Base-by-base conservation (phyloP, 768 basidiomycete species). In the Jaapia argillacea region DNA sequence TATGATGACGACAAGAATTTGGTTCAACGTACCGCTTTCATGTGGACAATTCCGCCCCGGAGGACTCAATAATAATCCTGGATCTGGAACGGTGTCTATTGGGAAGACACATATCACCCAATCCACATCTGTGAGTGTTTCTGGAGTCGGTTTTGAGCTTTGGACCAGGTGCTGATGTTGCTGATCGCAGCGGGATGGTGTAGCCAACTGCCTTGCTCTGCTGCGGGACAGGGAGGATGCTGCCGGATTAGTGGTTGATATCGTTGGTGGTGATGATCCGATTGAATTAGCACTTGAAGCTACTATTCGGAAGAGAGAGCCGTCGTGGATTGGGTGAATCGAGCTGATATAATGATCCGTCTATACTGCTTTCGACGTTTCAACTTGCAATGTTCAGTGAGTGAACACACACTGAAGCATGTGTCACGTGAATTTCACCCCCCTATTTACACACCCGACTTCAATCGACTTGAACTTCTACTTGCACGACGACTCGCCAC, bases 21-120 rank as follows among this genome's bases (percentile, higher is more conserved):
- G 26, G 57, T 52, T 24, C 54, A 63, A 43, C 72, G 81, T 20
- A 69, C 68, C 16, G 57, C 69, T 0, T 79, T 85, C 63, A 69
- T 75, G 42, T 84, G 74, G 75, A 76, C 75, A 2, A 79, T 84
- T 27, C 58, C 74, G 81, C 6, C 81, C 82, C n/a, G 76, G 75
- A n/a, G 60, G 50, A 2, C 56, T 85, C n/a, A 66, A 58, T 0
- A 65, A 79, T 40, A 62, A 66, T 2, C 63, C 71, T 0, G 75
- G 76, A 0, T 69, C 66, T 2, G 77, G 75, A 1, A 72, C 62
- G 25, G 74, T 68, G 0, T 52, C 61, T 25, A 61, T 83, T 36
- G 82, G 82, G 2, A 60, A 61, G 46, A 77, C 77, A 0, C 74
- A 73, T 49, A 35, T 80, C n/a, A 61, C 51, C 0, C 55, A 51